Evolutionary conservation across 192 early-diverging fungal genomes (phyloP).

Genomic region (Umbelopsis vinacea): DNA sequence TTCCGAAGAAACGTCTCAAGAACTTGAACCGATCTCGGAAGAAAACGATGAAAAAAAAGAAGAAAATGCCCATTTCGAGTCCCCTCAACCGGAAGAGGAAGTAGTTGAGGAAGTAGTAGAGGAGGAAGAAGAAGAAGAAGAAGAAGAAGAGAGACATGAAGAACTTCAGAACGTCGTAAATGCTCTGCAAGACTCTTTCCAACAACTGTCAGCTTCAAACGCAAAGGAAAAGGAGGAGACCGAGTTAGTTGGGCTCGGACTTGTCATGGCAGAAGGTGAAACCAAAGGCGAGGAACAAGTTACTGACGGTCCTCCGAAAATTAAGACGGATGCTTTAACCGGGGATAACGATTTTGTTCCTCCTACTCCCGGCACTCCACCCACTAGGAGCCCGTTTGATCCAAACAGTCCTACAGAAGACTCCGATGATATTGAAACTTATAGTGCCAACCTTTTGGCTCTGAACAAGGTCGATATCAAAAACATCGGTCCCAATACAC

Average conservation of each 20-base stretch:
- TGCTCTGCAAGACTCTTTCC: conserved; percentile 14
- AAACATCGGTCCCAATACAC: conserved; percentile 14
- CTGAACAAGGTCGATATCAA: conserved; percentile 28
- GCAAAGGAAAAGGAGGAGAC: neutral
- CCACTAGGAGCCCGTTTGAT: neutral
- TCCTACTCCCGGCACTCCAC: conserved; percentile 30
- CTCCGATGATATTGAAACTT: conserved; percentile 24
- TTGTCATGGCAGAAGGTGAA: neutral
- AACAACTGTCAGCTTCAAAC: neutral
- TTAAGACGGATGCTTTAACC: neutral
- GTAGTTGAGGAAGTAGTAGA: neutral
- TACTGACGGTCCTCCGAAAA: neutral
- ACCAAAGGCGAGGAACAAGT: neutral
- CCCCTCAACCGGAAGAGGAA: neutral
- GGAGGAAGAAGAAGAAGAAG: neutral
- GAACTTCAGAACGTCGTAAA: conserved; percentile 7
- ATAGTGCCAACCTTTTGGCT: conserved; percentile 24
- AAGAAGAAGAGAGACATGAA: conserved; percentile 7
- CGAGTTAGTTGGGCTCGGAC: neutral
- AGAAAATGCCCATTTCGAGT: neutral
- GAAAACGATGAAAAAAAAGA: neutral
- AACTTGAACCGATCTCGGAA: neutral
- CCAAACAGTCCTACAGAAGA: neutral
- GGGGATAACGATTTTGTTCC: conserved; percentile 20
- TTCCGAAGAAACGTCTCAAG: neutral